These are phyloP conservation scores for Diophrys appendiculata DNA, from an alignment of 73 alveolate genomes.

Conservation along the genomic window DNA sequence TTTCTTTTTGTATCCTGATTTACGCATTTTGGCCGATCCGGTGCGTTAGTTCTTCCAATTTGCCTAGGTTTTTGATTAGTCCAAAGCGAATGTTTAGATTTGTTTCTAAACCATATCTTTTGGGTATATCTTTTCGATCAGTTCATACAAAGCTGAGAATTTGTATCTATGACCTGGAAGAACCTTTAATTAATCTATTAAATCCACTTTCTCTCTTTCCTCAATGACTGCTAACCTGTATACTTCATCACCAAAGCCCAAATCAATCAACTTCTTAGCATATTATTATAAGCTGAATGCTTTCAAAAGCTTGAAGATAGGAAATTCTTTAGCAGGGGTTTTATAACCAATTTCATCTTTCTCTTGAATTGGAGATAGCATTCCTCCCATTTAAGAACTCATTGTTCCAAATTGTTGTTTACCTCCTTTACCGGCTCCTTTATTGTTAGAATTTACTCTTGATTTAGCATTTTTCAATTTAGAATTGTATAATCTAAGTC, in stretches of 20 bases:
- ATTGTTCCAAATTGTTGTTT: background rate
- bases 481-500: background rate
- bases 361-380: background rate
- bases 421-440: background rate
- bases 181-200: conserved; percentile 39
- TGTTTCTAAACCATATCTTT: conserved; percentile 40
- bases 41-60: background rate
- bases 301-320: conserved; percentile 61
- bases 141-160: conserved; percentile 39
- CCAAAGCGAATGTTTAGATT: conserved; percentile 27
- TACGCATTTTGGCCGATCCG: conserved; percentile 16
- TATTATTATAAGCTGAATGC: conserved; percentile 59
- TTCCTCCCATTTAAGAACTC: background rate
- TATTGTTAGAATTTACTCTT: background rate
- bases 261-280: conserved; percentile 53
- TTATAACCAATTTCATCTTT: background rate
- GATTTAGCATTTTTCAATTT: conserved; percentile 5
- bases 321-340: conserved; percentile 15
- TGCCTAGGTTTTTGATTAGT: background rate
- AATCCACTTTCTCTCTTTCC: conserved; percentile 31
- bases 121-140: conserved; percentile 65
- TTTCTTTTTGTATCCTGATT: conserved; percentile 20
- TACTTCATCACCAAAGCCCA: conserved; percentile 65
- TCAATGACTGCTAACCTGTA: conserved; percentile 52
- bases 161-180: conserved; percentile 67